Conservation (phyloP, 2,329 filamentous ascomycete genomes). For the Macrophomina pseudophaseolina region DNA sequence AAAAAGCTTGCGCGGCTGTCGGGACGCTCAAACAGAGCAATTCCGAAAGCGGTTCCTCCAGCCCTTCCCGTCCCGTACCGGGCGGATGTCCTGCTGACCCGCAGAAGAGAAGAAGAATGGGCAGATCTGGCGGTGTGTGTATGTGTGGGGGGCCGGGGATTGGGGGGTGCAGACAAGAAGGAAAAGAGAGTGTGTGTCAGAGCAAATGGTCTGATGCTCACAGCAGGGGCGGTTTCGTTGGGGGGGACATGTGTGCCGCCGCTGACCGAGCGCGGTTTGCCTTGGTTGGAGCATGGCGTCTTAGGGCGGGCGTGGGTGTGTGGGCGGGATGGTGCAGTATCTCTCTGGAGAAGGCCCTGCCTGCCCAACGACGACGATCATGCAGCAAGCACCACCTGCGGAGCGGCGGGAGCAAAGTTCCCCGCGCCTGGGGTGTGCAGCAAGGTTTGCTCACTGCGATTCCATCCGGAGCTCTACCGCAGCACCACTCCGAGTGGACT, state of each 20-base stretch:
- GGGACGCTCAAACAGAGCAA: slow-evolving; percentile 2
- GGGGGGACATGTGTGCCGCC: not conserved
- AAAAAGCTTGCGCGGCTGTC: slow-evolving; percentile 1
- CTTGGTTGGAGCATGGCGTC: too few species aligned
- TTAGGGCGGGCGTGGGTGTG: too few species aligned
- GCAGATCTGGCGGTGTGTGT: slow-evolving; percentile 2
- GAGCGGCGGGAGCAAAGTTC: slow-evolving; percentile 9
- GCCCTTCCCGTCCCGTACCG: not conserved
- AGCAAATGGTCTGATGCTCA: slow-evolving; percentile 1
- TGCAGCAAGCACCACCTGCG: not conserved
- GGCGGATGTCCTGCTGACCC: slow-evolving; percentile 5
- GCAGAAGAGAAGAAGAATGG: not conserved
- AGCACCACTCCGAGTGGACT: not conserved
- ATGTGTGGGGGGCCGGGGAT: too few species aligned
- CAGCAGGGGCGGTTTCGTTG: not conserved
- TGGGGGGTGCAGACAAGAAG: too few species aligned
- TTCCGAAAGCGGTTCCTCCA: not conserved
- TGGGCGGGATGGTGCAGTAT: too few species aligned
- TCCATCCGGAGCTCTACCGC: slow-evolving; percentile 4
- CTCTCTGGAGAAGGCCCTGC: too few species aligned
- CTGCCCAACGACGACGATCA: not conserved
- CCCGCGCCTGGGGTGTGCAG: slow-evolving; percentile 7
- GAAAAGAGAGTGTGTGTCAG: not conserved
- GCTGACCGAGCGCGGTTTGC: not conserved
- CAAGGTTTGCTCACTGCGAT: not conserved